Conservation (phyloP, 208 protist species). For the Acanthamoeba healyi region DNA sequence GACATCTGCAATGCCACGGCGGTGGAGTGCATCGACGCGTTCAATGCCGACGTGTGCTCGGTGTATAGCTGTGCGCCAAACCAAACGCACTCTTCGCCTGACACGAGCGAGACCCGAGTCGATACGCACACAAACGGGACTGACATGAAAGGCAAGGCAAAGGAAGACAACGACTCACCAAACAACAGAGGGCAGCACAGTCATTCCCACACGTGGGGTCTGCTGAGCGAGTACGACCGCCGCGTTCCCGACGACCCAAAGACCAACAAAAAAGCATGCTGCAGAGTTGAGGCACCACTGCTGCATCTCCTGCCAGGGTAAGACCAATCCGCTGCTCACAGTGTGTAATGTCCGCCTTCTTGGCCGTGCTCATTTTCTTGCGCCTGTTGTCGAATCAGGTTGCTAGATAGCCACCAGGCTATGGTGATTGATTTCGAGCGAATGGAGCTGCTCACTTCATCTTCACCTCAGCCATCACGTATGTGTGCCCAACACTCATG, state of each 20-base stretch:
- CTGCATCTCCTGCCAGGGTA: neutral
- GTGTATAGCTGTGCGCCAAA: neutral
- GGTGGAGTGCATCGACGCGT: neutral
- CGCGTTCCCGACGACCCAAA: neutral
- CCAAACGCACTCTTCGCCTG: too few relatives aligned
- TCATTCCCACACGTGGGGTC: neutral
- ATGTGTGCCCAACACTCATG: too few relatives aligned
- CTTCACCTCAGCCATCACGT: neutral
- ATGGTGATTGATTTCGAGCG: neutral
- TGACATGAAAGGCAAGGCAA: neutral
- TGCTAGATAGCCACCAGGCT: neutral
- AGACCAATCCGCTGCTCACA: neutral
- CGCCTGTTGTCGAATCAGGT: neutral
- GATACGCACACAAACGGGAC: too few relatives aligned
- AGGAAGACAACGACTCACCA: neutral
- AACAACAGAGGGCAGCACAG: neutral
- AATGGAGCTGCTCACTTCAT: neutral
- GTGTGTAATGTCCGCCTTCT: too few relatives aligned
- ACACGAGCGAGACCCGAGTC: too few relatives aligned
- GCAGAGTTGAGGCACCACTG: neutral
- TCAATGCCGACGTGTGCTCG: neutral
- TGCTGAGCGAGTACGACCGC: neutral
- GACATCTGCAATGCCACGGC: conserved; percentile 44
- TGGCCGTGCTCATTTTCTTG: too few relatives aligned
- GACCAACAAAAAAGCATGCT: neutral